phyloP scores from a whole-genome alignment of 2,329 filamentous ascomycete genomes.

The Cryphonectria radicalis region DNA sequence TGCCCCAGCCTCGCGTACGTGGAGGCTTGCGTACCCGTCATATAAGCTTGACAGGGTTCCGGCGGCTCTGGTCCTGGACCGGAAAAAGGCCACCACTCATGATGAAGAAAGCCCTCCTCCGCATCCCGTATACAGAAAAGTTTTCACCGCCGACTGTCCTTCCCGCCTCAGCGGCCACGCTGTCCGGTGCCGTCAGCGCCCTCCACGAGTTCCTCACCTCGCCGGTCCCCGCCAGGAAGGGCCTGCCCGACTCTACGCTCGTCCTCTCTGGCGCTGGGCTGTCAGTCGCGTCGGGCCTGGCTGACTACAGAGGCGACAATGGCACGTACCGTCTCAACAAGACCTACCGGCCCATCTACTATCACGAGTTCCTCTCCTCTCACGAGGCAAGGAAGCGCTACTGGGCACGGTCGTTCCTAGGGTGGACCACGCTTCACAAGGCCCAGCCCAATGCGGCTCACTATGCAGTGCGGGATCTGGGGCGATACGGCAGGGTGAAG shows the following conservation, averaged over 20 bases:
- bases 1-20: conserved; percentile 8
- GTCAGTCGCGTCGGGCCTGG: conserved; percentile 88
- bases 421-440: conserved; percentile 81
- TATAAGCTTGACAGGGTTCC: conserved; percentile 2
- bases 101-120: conserved; percentile 76
- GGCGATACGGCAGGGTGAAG: conserved; percentile 71
- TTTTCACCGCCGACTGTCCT: conserved; percentile 76
- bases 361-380: conserved; percentile 80
- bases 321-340: conserved; percentile 94
- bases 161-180: conserved; percentile 71
- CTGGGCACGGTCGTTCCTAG: conserved; percentile 93
- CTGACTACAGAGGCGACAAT: conserved; percentile 87
- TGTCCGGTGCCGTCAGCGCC: conserved; percentile 75
- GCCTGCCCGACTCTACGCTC: conserved; percentile 51
- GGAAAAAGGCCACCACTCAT: conserved; percentile 30
- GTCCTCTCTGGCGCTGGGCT: conserved; percentile 82
- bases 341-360: conserved; percentile 89
- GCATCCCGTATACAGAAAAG: conserved; percentile 88
- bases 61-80: conserved; percentile 18
- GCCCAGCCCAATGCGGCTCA: conserved; percentile 83
- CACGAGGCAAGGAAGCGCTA: conserved; percentile 91
- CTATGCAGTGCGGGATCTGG: conserved; percentile 74
- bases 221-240: conserved; percentile 48
- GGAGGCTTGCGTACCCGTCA: conserved; percentile 33
- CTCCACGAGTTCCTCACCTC: conserved; percentile 76